Conservation (phyloP, 768 basidiomycete genomes). For the Pleurotus cornucopiae region DNA sequence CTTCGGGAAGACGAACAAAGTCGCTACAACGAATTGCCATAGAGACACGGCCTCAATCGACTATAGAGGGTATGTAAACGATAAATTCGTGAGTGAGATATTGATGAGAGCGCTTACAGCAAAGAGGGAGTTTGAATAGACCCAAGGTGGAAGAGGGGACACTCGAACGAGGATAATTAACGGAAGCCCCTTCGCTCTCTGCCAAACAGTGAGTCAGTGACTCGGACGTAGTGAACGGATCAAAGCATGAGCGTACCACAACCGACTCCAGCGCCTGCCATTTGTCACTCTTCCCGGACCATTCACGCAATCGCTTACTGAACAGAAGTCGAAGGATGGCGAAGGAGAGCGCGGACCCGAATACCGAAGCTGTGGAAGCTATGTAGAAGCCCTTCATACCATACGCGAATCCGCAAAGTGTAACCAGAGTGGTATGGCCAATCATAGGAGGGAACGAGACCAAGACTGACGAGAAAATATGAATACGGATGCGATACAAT, state of each 20-base stretch:
- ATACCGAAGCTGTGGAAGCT: constrained; percentile 52
- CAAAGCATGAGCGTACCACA: constrained; percentile 44
- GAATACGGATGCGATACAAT: neutral
- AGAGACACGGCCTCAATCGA: constrained; percentile 72
- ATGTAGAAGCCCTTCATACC: constrained; percentile 75
- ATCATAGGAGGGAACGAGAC: constrained; percentile 58
- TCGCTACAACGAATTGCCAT: constrained; percentile 75
- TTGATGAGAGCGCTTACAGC: constrained; percentile 44
- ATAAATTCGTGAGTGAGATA: neutral
- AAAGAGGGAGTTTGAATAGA: constrained; percentile 79
- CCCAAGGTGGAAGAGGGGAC: constrained; percentile 85
- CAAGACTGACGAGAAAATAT: constrained; percentile 27
- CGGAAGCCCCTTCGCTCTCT: constrained; percentile 76
- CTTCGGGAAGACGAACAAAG: constrained; percentile 67
- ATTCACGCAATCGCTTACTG: constrained; percentile 46
- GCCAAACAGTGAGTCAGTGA: constrained; percentile 2
- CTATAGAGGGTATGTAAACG: constrained; percentile 23
- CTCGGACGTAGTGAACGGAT: neutral
- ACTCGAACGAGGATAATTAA: constrained; percentile 78
- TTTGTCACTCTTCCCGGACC: constrained; percentile 60
- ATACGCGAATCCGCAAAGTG: constrained; percentile 80
- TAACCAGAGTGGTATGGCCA: constrained; percentile 63
- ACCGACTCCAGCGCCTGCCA: constrained; percentile 79
- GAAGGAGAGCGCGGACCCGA: constrained; percentile 65
- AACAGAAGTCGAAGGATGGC: constrained; percentile 57